Evolutionary conservation across 805 yeast species (phyloP), one percentile per base, ranked within the genome.

Genomic region (Clavispora fructus): DNA sequence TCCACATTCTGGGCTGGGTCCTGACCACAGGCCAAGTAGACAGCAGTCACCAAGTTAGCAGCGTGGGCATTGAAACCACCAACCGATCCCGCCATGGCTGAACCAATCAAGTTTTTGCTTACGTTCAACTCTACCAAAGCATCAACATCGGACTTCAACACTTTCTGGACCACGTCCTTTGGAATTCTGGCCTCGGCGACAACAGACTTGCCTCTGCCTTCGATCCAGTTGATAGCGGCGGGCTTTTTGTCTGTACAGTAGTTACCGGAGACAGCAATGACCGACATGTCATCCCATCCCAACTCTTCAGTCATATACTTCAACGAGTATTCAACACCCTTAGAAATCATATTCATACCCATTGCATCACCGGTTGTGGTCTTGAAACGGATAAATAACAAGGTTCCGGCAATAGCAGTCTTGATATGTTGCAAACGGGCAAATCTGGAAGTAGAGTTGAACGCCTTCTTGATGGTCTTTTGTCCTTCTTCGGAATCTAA

Each of bases 331-430:
- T 94, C 99, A 40, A 90, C 97, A 67, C 99, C 99, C 70, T 94
- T 94, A 27, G 98, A 92, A 51, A 94, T 94, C 99, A 94, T 94
- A 66, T 94, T 94, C 99, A 94, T 94, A 54, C 99, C 99, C 99
- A 94, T 94, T 16, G 99, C 99, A 73, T 94, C 99, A 67, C 99
- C 99, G 16, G 99, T 94, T 35, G 96, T 90, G n/a, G 99, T 95
- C 64, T 91, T 82, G 75, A 94, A 94, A 61, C 99, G 82, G 57
- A 94, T 85, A 60, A 80, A 94, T 58, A 94, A 74, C 56, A 86
- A 74, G 41, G 85, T 85, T 28, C 99, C 99, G 14, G 99, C 99
- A 65, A 92, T 74, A 3, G 98, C 95, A 14, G 97, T 89, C 66
- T 89, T 87, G 54, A 92, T 74, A 57, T 86, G 86, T 67, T 87